phyloP scores from a whole-genome alignment of 192 early-diverging fungal species.

The Linnemannia hyalina region DNA sequence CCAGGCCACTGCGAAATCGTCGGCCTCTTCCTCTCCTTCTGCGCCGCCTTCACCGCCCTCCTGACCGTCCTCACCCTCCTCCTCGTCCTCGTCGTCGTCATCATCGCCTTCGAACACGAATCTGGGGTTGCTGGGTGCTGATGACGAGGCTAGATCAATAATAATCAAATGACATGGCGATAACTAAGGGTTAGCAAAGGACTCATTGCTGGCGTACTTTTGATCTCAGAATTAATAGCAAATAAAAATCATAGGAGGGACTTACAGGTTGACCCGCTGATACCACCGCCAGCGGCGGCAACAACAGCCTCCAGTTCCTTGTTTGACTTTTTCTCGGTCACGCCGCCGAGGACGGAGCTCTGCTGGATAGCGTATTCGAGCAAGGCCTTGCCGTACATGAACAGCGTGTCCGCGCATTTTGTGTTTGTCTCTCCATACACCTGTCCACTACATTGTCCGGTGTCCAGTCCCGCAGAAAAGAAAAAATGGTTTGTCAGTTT shows the following conservation, averaged over 20 bases:
- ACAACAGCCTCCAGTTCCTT: slow-evolving; percentile 43
- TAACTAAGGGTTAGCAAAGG: no score
- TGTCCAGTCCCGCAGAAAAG: background rate
- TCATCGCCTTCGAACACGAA: slow-evolving; percentile 78
- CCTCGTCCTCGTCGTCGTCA: slow-evolving; percentile 62
- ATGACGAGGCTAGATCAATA: slow-evolving; percentile 12
- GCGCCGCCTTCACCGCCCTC: slow-evolving; percentile 56
- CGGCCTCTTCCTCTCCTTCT: slow-evolving; percentile 51
- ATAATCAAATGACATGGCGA: background rate
- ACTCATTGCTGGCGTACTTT: background rate
- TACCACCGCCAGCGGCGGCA: slow-evolving; percentile 16
- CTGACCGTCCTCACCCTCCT: slow-evolving; percentile 59
- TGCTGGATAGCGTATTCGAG: slow-evolving; percentile 81
- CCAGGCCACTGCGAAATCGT: slow-evolving; percentile 87
- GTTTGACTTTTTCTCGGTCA: slow-evolving; percentile 55
- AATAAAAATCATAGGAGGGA: background rate
- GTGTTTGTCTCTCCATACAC: slow-evolving; percentile 72
- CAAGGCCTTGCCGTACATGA: slow-evolving; percentile 81
- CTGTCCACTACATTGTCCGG: slow-evolving; percentile 62
- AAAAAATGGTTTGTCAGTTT: background rate
- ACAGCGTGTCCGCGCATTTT: slow-evolving; percentile 77
- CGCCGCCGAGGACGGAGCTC: slow-evolving; percentile 79
- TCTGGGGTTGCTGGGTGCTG: slow-evolving; percentile 60
- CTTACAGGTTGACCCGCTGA: slow-evolving; percentile 15
- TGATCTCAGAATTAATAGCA: no score